phyloP scores from a whole-genome alignment of 768 basidiomycete species.

The Boletus sp. region DNA sequence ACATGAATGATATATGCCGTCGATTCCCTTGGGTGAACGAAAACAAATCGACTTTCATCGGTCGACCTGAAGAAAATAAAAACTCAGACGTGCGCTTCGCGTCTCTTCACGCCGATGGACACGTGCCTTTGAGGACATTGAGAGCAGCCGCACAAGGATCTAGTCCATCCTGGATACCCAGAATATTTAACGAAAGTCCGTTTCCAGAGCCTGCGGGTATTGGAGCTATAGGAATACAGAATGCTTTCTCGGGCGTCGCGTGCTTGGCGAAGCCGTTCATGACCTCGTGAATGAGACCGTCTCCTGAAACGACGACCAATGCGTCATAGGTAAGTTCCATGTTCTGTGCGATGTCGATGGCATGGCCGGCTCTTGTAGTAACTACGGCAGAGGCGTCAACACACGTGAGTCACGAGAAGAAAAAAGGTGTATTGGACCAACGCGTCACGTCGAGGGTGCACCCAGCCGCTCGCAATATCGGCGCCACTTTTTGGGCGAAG shows the following conservation, averaged over 20 bases:
- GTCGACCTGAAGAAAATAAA: slow-evolving; percentile 47
- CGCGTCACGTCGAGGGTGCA: slow-evolving; percentile 62
- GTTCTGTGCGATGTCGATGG: slow-evolving; percentile 55
- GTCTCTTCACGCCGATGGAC: not conserved
- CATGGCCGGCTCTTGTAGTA: slow-evolving; percentile 63
- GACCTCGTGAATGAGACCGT: slow-evolving; percentile 80
- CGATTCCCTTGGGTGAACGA: slow-evolving; percentile 68
- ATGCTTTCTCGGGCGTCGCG: slow-evolving; percentile 53
- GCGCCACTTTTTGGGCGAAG: slow-evolving; percentile 60
- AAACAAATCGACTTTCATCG: slow-evolving; percentile 75
- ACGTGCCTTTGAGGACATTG: slow-evolving; percentile 72
- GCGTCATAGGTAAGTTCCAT: slow-evolving; percentile 65
- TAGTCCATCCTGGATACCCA: slow-evolving; percentile 65
- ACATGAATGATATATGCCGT: slow-evolving; percentile 73
- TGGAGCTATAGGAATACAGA: slow-evolving; percentile 67
- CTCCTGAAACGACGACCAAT: slow-evolving; percentile 74
- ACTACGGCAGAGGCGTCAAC: slow-evolving; percentile 37
- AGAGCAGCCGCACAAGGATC: slow-evolving; percentile 71
- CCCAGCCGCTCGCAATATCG: slow-evolving; percentile 65
- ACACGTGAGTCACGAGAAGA: not conserved
- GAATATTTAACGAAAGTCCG: slow-evolving; percentile 66
- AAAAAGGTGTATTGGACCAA: slow-evolving; percentile 33
- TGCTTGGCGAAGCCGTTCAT: slow-evolving; percentile 79
- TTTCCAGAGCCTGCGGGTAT: slow-evolving; percentile 86
- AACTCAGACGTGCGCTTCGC: not conserved